phyloP scores from a whole-genome alignment of 192 early-diverging fungal genomes.

The Backusella macrospora region DNA sequence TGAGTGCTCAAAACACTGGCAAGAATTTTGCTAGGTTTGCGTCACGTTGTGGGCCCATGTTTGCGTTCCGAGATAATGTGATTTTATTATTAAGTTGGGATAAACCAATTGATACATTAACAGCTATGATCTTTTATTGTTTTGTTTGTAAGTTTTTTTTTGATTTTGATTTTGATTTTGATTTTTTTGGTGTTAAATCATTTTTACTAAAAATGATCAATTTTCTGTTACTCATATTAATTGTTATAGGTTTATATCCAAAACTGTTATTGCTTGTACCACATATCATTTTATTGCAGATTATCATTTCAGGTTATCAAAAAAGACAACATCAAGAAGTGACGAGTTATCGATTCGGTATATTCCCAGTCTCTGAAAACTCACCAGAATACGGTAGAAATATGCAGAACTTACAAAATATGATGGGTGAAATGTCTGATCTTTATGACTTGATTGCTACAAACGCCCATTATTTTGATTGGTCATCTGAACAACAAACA shows the following conservation, averaged over 20 bases:
- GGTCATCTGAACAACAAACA: conserved; percentile 52
- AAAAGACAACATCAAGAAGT: background rate
- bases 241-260: conserved; percentile 35
- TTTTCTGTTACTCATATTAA: background rate
- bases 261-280: conserved; percentile 38
- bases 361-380: conserved; percentile 22
- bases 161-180: too few species aligned
- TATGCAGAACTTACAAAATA: conserved; percentile 76
- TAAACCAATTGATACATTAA: conserved; percentile 62
- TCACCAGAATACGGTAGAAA: conserved; percentile 69
- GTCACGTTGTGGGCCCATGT: conserved; percentile 61
- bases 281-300: conserved; percentile 22
- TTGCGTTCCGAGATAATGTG: conserved; percentile 64
- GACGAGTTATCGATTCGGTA: background rate
- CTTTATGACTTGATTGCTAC: conserved; percentile 50
- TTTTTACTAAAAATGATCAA: background rate
- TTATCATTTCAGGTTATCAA: conserved; percentile 25
- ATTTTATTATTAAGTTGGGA: conserved; percentile 72
- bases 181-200: background rate
- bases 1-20: conserved; percentile 69
- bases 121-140: conserved; percentile 54
- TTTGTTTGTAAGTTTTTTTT: conserved; percentile 52
- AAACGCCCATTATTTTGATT: conserved; percentile 51
- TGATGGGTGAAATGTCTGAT: conserved; percentile 66
- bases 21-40: conserved; percentile 74